Base-by-base conservation (phyloP, 306 rosid genomes). In the Trifolium subterraneum region DNA sequence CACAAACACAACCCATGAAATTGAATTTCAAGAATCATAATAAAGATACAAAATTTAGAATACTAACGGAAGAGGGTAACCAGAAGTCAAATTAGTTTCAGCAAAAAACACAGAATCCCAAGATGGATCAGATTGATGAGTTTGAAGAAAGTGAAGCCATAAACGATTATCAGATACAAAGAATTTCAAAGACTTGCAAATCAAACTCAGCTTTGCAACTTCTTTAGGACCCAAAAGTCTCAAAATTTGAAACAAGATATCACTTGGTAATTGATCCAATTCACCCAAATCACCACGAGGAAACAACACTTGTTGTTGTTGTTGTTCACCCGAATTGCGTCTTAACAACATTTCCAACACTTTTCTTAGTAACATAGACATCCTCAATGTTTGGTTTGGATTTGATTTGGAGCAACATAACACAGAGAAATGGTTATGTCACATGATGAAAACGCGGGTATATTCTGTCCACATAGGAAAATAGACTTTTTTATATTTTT, bases 191-290 rank as follows among this genome's bases (percentile, higher is more conserved):
- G 73, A 27, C 79, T 76, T 91, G 87, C 85, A 87, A 4, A 84
- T 74, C 1, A 79, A 54, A 45, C 85, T 70, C 51, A 87, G 27
- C 31, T 78, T 89, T 0, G 90, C 87, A 3, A 86, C 87, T 20
- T 81, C 89, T 51, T 89, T 93, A 12, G 98, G 97, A 41, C 92
- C 98, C 77, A 84, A 73, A 55, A 84, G 27, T 60, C 69, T 72
- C 72, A 88, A 64, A 38, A 93, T 88, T 72, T 87, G 91, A 38
- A 83, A 16, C 83, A 88, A 31, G 5, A 93, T 58, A 63, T 93
- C 97, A 72, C 36, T 22, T 10, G 98, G 98, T 2, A 91, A 33
- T n/a, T 66, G 75, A 76, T 89, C 89, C 60, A 93, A 83, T 1
- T 71, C 80, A 11, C 93, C 84, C 70, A 81, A 23, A 56, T 71